Evolutionary conservation across 768 basidiomycete genomes (phyloP).

Genomic region (Hemileccinum impolitum): DNA sequence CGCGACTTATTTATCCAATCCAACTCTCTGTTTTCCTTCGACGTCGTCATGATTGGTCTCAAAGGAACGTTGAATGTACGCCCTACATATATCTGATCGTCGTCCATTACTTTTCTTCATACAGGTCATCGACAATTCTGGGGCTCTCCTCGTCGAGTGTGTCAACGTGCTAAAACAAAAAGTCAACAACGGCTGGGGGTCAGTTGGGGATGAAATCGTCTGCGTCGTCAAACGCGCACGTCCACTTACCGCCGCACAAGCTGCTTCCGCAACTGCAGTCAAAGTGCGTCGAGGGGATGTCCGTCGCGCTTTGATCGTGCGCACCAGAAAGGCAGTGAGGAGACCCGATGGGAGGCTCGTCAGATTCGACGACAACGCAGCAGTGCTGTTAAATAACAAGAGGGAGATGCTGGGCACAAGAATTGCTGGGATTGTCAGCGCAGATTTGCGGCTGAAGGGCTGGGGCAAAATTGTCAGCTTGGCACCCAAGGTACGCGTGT

Average conservation of each 20-base stretch:
- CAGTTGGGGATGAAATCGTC: constrained; percentile 93
- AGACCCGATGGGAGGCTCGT: constrained; percentile 86
- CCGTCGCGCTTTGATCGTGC: constrained; percentile 91
- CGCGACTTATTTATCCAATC: constrained; percentile 13
- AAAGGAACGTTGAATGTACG: constrained; percentile 86
- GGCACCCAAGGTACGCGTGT: constrained; percentile 72
- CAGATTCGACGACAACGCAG: constrained; percentile 96
- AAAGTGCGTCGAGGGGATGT: constrained; percentile 95
- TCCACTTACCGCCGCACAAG: constrained; percentile 65
- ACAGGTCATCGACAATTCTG: constrained; percentile 96
- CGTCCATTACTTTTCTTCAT: background rate
- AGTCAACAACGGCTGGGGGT: constrained; percentile 91
- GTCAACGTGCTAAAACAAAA: constrained; percentile 96
- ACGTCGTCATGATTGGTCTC: constrained; percentile 79
- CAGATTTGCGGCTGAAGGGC: constrained; percentile 84
- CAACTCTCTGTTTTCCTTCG: background rate
- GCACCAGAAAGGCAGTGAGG: constrained; percentile 82
- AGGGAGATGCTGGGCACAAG: constrained; percentile 93
- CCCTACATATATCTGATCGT: constrained; percentile 1
- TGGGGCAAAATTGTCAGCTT: constrained; percentile 94
- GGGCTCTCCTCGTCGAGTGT: constrained; percentile 90
- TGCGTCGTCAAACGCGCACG: constrained; percentile 92
- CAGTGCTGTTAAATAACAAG: constrained; percentile 92
- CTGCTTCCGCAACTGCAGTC: constrained; percentile 71
- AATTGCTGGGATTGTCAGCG: constrained; percentile 90